Evolutionary conservation across 2,329 filamentous ascomycete species (phyloP), one percentile per base, ranked within the genome.

Genomic region (Apiospora hydei): DNA sequence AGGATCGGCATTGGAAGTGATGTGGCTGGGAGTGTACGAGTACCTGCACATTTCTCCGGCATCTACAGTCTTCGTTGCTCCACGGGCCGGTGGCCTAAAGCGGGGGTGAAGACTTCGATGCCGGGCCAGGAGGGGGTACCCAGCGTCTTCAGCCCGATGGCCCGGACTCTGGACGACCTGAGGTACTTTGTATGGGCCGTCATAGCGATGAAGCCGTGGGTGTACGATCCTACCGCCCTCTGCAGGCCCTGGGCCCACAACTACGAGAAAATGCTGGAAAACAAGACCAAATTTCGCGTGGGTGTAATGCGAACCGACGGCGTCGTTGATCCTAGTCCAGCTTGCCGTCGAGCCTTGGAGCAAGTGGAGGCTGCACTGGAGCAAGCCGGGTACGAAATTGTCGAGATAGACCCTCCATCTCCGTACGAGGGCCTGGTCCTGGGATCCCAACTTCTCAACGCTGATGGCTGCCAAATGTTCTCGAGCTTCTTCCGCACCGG

Each of bases 71-170:
- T 98, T 34, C 90, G 93, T 47, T 98, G 95, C 83, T 95, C 93
- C 3, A 97, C 94, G 1, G 95, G 96, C 1, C 88, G 95, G 68
- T 98, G 95, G 94, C 94, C 94, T 0, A 97, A 97, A 81, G 88
- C 90, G 57, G 94, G 94, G 13, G 91, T 94, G 80, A 89, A 89
- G 73, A 98, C 95, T 0, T 95, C 93, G 77, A 98, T 98, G 94
- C 91, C 93, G 0, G 96, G 96, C 0, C 95, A 98, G 80, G 96
- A 98, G 80, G 95, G 95, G 0, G 91, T 98, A 44, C 91, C 94
- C 0, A 94, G 92, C 74, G 94, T 98, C 26, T 98, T 95, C 83
- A 96, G 93, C 72, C 95, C 95, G 6, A 98, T 98, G 96, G 90
- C 95, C 3, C 89, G 95, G 70, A 98, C 95, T 0, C 83, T 98